Evolutionary conservation across 768 basidiomycete genomes (phyloP), one percentile per base, ranked within the genome.

Genomic region (Hebeloma cylindrosporum): DNA sequence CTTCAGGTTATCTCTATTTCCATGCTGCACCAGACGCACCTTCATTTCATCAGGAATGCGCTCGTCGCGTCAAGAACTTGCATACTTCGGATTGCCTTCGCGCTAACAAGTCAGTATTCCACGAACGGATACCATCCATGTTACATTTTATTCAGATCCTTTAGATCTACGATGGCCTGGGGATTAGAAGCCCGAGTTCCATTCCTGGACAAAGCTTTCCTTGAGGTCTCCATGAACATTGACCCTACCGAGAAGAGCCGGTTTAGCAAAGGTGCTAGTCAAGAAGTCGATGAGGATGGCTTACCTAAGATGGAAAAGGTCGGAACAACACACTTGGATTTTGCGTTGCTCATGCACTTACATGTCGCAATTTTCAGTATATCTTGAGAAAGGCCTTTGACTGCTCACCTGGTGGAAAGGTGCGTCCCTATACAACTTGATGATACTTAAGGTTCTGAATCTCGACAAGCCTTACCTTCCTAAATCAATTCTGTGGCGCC

Each of bases 131-230:
- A 22, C n/a, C n/a, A n/a, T n/a, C n/a, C n/a, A 21, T 9, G 25
- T 34, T 23, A 2, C 5, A 16, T 33, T 2, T 18, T 6, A 31
- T 22, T 20, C 11, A 31, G 3, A 14, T 7, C 21, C 31, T 25
- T 25, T 46, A 89, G 89, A 61, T 96, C 94, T 20, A 98, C 96
- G 6, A 98, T 99, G 96, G 96, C 96, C 1, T 99, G 95, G 94
- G 96, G 96, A 51, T 82, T 99, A 35, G 96, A 99, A 65, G 93
- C 93, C 2, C 91, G 96, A 36, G 96, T 99, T 4, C 96, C 96
- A 9, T 99, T 99, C 83, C 82, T 99, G 43, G 96, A 99, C 75
- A 95, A 93, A 70, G 72, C 80, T 11, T 99, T 99, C 80, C 74
- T 99, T 40, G 93, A 98, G 43, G 88, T 88, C 16, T 78, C 93